These are phyloP conservation scores for Daldinia eschscholtzii DNA, from an alignment of 2,329 filamentous ascomycete species.

Conservation along the genomic window DNA sequence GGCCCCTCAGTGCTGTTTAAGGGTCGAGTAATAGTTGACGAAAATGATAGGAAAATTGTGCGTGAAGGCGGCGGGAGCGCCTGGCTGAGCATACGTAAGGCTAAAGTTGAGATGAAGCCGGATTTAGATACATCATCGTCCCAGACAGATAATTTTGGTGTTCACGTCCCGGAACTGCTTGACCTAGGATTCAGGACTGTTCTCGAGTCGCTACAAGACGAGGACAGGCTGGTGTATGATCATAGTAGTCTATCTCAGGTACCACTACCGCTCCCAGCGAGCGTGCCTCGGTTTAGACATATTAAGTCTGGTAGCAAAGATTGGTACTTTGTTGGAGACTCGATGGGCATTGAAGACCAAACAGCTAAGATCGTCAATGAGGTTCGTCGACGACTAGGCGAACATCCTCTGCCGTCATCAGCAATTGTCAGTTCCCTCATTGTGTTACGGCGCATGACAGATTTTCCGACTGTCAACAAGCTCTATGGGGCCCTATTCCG, in stretches of 20 bases:
- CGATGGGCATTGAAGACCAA: constrained; percentile 59
- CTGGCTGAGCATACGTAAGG: constrained; percentile 74
- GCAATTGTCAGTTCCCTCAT: constrained; percentile 71
- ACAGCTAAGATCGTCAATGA: constrained; percentile 62
- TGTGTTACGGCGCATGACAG: constrained; percentile 81
- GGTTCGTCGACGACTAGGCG: constrained; percentile 58
- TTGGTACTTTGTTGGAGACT: constrained; percentile 56
- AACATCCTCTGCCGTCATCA: constrained; percentile 53
- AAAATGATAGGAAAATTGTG: constrained; percentile 65
- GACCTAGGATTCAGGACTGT: constrained; percentile 70
- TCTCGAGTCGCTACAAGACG: constrained; percentile 52
- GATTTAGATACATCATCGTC: constrained; percentile 27
- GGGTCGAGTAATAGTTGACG: constrained; percentile 73
- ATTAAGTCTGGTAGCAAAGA: constrained; percentile 44
- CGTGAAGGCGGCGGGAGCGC: constrained; percentile 81
- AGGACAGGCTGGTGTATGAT: constrained; percentile 16
- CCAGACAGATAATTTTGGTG: constrained; percentile 30
- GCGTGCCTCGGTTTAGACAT: constrained; percentile 9
- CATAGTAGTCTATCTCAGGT: constrained; percentile 25
- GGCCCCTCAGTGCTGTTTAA: constrained; percentile 82
- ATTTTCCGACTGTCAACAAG: constrained; percentile 81
- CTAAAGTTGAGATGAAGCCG: constrained; percentile 64
- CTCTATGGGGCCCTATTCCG: constrained; percentile 82
- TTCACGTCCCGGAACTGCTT: constrained; percentile 73
- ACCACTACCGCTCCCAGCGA: constrained; percentile 20